These are phyloP conservation scores for Inga leiocalycina DNA, from an alignment of 306 rosid genomes.

Conservation along the genomic window DNA sequence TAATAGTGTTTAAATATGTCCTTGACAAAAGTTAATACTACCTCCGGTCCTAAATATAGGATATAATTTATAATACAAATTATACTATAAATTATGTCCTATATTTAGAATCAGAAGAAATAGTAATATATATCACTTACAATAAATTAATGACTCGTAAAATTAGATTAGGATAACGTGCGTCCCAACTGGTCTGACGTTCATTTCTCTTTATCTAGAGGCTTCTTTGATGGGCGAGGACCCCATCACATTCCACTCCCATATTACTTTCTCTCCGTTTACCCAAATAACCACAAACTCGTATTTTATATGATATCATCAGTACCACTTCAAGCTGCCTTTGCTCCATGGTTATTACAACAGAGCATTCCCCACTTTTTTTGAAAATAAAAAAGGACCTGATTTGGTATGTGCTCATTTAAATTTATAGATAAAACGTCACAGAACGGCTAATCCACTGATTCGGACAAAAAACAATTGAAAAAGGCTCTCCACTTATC, in stretches of 20 bases:
- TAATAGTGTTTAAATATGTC: too few species aligned
- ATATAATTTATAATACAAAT: too few species aligned
- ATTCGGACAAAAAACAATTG: conserved; percentile 8
- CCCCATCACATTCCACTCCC: background rate
- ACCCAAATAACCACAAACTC: background rate
- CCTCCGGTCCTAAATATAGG: too few species aligned
- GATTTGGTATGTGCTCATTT: background rate
- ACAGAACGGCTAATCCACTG: conserved; percentile 10
- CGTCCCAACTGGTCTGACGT: background rate
- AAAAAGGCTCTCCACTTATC: conserved; percentile 26
- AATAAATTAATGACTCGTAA: too few species aligned
- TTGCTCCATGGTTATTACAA: background rate
- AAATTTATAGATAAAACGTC: conserved; percentile 28
- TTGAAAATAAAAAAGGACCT: background rate
- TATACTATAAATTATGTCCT: too few species aligned
- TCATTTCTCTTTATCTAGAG: conserved; percentile 16
- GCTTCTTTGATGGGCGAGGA: background rate
- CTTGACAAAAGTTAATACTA: too few species aligned
- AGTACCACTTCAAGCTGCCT: conserved; percentile 3
- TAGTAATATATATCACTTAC: too few species aligned
- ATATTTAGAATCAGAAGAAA: too few species aligned
- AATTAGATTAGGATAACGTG: conserved; percentile 4
- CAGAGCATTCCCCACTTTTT: background rate
- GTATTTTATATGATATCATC: background rate
- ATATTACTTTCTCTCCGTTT: background rate